Conservation (phyloP, 2,329 filamentous ascomycete species). For the Thielaviopsis punctulata region DNA sequence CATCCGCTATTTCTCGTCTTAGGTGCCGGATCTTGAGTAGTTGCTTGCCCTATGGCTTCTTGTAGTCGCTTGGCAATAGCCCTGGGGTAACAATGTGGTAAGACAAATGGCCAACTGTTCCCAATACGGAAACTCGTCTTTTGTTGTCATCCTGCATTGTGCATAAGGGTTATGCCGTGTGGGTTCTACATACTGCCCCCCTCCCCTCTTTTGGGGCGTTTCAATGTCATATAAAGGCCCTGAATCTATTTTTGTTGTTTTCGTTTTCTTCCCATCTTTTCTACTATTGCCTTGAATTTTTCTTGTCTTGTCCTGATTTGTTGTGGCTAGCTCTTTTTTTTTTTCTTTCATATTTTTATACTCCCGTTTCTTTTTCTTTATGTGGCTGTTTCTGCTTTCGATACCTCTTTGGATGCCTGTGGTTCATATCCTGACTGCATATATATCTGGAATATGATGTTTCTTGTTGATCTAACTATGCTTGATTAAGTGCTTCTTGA, state of each 20-base stretch:
- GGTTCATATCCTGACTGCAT: slow-evolving; percentile 11
- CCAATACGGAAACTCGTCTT: not conserved
- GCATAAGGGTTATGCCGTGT: not conserved
- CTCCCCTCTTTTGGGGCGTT: not conserved
- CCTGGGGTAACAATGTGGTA: no score
- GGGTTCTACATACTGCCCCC: no score
- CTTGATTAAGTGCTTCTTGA: not conserved
- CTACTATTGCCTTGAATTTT: not conserved
- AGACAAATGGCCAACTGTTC: not conserved
- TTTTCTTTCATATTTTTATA: not conserved
- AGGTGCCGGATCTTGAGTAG: not conserved
- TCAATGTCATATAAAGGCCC: not conserved
- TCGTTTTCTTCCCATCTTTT: not conserved
- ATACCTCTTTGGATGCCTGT: slow-evolving; percentile 9
- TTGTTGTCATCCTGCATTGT: not conserved
- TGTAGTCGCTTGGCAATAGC: no score
- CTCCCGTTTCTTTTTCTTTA: not conserved
- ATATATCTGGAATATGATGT: slow-evolving; percentile 10
- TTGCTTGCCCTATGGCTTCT: no score
- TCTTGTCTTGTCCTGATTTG: not conserved
- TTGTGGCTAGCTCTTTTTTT: no score
- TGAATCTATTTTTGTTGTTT: slow-evolving; percentile 6
- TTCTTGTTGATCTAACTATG: not conserved
- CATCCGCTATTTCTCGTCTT: slow-evolving; percentile 25
- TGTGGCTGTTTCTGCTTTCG: slow-evolving; percentile 8